Evolutionary conservation across 768 basidiomycete genomes (phyloP), one percentile per base, ranked within the genome.

Genomic region (Suillus subalutaceus): DNA sequence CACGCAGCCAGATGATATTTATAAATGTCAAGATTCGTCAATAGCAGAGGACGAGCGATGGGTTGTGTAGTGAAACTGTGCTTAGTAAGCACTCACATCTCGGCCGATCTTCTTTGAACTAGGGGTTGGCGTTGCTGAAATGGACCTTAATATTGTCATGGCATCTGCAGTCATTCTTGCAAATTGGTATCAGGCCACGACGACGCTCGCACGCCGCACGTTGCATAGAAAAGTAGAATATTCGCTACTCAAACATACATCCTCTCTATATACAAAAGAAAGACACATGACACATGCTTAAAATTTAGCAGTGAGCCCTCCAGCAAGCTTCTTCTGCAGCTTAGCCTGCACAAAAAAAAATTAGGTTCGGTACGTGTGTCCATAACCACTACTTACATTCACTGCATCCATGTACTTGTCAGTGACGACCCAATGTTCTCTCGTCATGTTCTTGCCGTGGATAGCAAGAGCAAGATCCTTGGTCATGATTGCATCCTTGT

Each of bases 341-440:
- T 83, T 84, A 15, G 76, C 75, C 84, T 85, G 61, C 1, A 65
- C 65, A 44, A 35, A 32, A 35, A 32, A 35, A 63, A 30, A 55
- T 78, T 68, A 77, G 66, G 52, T 23, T 35, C 32, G 5, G 9
- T 44, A 18, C 43, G 9, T 44, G 4, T n/a, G 32, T 12, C n/a
- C 18, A n/a, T 41, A 9, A 48, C 35, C 43, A n/a, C 18, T 16
- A 82, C 88, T 77, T 70, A 93, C 94, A 75, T 94, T 93, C 58
- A 97, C 95, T 60, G 90, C 86, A 79, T 96, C 93, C 93, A 97
- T 90, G 75, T 97, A 97, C 55, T 85, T 91, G 77, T 94, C 89
- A 4, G 96, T 98, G 32, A 95, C 80, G n/a, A 97, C 97, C 94
- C 96, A 99, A 79, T 98, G 92, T 72, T 96, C 94, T 72, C 96